Percentiles rank a stretch among this genome's conserved stretches.
These are phyloP conservation scores for Pyrenophora graminea DNA, from an alignment of 2,329 filamentous ascomycete species.

Conservation along the genomic window DNA sequence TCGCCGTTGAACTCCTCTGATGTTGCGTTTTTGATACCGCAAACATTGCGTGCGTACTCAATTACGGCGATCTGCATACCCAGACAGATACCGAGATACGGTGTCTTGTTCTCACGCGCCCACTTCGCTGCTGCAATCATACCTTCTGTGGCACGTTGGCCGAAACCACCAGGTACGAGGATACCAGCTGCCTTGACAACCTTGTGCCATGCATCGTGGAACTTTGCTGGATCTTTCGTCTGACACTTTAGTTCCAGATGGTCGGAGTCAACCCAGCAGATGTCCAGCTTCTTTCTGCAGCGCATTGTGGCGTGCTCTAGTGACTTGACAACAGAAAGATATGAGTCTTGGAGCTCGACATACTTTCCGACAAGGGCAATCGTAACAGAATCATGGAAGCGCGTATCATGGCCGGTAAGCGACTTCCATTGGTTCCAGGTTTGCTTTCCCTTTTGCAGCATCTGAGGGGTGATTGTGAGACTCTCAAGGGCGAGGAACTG, in stretches of 20 bases:
- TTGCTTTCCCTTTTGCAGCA: conserved; percentile 65
- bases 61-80: conserved; percentile 94
- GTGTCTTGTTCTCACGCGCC: conserved; percentile 79
- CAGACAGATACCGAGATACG: conserved; percentile 87
- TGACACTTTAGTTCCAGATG: conserved; percentile 73
- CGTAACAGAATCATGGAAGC: conserved; percentile 69
- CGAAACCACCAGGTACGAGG: conserved; percentile 78
- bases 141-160: conserved; percentile 78
- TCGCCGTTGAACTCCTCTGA: conserved; percentile 62
- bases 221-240: conserved; percentile 68
- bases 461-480: conserved; percentile 56
- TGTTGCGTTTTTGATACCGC: conserved; percentile 62
- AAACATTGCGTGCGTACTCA: conserved; percentile 80
- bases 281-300: conserved; percentile 75
- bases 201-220: conserved; percentile 83
- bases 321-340: conserved; percentile 81
- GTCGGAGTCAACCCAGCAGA: conserved; percentile 83
- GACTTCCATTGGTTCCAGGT: conserved; percentile 80
- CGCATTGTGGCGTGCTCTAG: conserved; percentile 92
- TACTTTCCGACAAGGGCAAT: conserved; percentile 96
- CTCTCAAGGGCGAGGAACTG: conserved; percentile 67
- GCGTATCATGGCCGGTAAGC: conserved; percentile 69
- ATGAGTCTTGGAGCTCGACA: conserved; percentile 79
- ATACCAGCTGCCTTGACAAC: conserved; percentile 72
- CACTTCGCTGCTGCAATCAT: conserved; percentile 89